These are phyloP conservation scores for Colletotrichum echinochloae DNA, from an alignment of 2,329 filamentous ascomycete genomes.

Conservation along the genomic window DNA sequence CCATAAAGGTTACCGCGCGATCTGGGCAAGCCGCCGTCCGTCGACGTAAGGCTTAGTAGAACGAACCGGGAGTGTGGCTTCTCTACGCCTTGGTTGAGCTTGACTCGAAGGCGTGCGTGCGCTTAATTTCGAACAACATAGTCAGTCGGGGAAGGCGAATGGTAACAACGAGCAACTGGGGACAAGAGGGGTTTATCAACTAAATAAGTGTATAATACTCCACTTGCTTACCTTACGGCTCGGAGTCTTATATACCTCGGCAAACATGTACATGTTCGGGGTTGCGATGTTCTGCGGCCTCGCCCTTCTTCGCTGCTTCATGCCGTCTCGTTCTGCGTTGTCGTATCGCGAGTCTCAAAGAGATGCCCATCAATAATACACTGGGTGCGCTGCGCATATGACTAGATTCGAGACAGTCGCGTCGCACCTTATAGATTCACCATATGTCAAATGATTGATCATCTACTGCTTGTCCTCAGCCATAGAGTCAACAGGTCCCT, in stretches of 20 bases:
- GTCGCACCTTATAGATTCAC: not conserved
- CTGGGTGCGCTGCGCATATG: not conserved
- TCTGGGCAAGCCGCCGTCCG: conserved; percentile 42
- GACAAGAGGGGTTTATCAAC: not conserved
- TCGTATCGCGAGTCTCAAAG: not conserved
- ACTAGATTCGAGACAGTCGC: not conserved
- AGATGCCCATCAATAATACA: not conserved
- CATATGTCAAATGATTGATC: no score
- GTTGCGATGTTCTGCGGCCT: not conserved
- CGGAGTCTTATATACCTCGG: not conserved
- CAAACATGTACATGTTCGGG: not conserved
- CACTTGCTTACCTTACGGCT: not conserved
- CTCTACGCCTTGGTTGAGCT: not conserved
- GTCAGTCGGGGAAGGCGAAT: not conserved
- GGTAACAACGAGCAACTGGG: not conserved
- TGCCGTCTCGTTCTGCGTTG: not conserved
- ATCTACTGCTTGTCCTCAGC: not conserved
- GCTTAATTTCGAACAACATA: not conserved
- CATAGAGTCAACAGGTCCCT: not conserved
- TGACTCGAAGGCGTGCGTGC: not conserved
- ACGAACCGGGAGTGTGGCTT: not conserved
- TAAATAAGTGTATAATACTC: not conserved
- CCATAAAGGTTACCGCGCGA: conserved; percentile 48
- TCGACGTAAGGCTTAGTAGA: conserved; percentile 48
- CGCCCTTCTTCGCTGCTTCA: not conserved